Conservation (phyloP, 148 eudicot genomes). For the Salicornia ramosissima region DNA sequence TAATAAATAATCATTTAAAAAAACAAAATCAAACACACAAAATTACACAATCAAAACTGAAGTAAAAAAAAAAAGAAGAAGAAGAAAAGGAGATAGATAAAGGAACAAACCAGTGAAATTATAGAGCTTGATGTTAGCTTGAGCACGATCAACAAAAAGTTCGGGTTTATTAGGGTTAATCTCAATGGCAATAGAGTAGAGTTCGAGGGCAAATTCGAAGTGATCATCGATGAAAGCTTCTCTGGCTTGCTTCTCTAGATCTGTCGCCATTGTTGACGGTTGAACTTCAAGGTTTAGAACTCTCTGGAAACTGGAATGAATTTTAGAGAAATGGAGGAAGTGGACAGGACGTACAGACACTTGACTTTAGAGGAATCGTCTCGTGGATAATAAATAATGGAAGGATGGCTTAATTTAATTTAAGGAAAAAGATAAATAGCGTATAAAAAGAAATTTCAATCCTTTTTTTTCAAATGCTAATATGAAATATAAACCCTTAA, state of each 20-base stretch:
- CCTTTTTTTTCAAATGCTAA: too few relatives aligned
- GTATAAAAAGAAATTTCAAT: too few relatives aligned
- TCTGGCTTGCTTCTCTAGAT: slow-evolving; percentile 62
- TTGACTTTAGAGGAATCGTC: too few relatives aligned
- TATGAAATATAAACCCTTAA: too few relatives aligned
- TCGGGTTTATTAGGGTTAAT: slow-evolving; percentile 56
- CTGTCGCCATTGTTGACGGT: slow-evolving; percentile 44
- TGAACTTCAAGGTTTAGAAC: not conserved
- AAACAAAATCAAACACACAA: not conserved
- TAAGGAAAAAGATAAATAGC: too few relatives aligned
- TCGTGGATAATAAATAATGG: too few relatives aligned
- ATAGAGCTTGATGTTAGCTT: slow-evolving; percentile 80
- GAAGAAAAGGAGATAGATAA: not conserved
- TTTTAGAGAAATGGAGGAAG: too few relatives aligned
- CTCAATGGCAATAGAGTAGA: slow-evolving; percentile 74
- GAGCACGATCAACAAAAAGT: slow-evolving; percentile 87
- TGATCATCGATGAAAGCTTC: slow-evolving; percentile 97
- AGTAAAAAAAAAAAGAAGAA: not conserved
- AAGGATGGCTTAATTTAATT: too few relatives aligned
- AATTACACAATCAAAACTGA: too few relatives aligned
- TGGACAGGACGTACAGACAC: too few relatives aligned
- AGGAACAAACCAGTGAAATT: slow-evolving; percentile 66
- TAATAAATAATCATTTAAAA: not conserved
- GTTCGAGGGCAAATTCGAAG: slow-evolving; percentile 87
- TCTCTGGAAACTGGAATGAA: slow-evolving; percentile 20